Percentiles rank a stretch among this genome's conserved stretches.
Conservation (phyloP, 108 stramenopile species). For the Epipyxis sp. region DNA sequence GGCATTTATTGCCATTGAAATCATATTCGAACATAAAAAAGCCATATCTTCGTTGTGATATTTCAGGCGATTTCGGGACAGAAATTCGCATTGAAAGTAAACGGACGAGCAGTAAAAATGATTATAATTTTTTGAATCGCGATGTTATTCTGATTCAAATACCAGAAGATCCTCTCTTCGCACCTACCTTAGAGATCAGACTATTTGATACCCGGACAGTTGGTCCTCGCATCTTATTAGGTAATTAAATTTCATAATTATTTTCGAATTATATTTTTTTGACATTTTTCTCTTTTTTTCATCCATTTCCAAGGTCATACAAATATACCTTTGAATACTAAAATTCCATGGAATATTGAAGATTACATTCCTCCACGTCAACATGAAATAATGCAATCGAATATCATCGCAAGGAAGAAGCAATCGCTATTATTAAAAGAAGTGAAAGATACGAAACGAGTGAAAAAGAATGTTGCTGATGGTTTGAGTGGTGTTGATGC, state of each 20-base stretch:
- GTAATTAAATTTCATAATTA: too few species aligned
- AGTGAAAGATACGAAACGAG: background rate
- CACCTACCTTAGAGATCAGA: background rate
- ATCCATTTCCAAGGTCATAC: background rate
- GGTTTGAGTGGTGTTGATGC: background rate
- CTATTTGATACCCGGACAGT: background rate
- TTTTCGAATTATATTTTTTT: too few species aligned
- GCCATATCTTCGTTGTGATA: too few species aligned
- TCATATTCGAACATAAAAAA: background rate
- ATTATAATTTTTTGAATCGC: background rate
- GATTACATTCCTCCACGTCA: background rate
- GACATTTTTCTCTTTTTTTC: too few species aligned
- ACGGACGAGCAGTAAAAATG: background rate
- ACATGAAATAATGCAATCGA: too few species aligned
- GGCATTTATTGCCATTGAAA: background rate
- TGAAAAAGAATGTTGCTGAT: background rate
- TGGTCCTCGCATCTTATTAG: too few species aligned
- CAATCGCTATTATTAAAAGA: too few species aligned
- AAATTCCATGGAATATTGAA: background rate
- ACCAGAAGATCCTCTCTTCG: conserved; percentile 4
- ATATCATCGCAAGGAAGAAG: too few species aligned
- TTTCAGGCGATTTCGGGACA: too few species aligned
- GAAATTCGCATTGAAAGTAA: background rate
- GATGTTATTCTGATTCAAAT: background rate
- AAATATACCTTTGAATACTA: background rate